These are phyloP conservation scores for Ceratocystis colombiana DNA, from an alignment of 2,329 filamentous ascomycete species.

Conservation along the genomic window DNA sequence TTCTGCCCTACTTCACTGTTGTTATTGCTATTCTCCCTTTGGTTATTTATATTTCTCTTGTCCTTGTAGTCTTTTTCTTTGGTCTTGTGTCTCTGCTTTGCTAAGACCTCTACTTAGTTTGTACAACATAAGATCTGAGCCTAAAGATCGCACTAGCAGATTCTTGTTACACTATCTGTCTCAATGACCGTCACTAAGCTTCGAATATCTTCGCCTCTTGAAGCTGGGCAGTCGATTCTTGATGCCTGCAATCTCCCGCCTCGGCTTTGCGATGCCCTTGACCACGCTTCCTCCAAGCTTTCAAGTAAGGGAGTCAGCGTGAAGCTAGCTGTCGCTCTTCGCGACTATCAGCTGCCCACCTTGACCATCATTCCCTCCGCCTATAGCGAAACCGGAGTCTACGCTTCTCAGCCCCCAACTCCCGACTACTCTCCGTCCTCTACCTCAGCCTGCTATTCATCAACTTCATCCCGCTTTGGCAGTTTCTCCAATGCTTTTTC, in stretches of 20 bases:
- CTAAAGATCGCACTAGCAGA: not conserved
- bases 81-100: not conserved
- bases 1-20: not conserved
- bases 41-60: not conserved
- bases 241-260: constrained; percentile 48
- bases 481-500: constrained; percentile 30
- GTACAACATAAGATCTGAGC: constrained; percentile 23
- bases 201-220: constrained; percentile 52
- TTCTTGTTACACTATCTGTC: constrained; percentile 23
- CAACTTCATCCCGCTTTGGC: constrained; percentile 31
- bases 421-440: constrained; percentile 31
- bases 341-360: constrained; percentile 44
- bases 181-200: constrained; percentile 42
- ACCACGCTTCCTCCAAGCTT: constrained; percentile 48
- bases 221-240: constrained; percentile 51
- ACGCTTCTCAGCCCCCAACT: constrained; percentile 28
- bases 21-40: constrained; percentile 11
- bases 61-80: not conserved
- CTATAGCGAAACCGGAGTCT: constrained; percentile 14
- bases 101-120: constrained; percentile 3
- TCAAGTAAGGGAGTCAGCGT: constrained; percentile 47
- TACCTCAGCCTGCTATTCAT: constrained; percentile 20
- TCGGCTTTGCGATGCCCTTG: constrained; percentile 45
- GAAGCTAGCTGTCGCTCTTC: constrained; percentile 48
- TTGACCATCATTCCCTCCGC: constrained; percentile 21